Base-by-base conservation (phyloP, 129 eudicot species). In the Solidago caesia region DNA sequence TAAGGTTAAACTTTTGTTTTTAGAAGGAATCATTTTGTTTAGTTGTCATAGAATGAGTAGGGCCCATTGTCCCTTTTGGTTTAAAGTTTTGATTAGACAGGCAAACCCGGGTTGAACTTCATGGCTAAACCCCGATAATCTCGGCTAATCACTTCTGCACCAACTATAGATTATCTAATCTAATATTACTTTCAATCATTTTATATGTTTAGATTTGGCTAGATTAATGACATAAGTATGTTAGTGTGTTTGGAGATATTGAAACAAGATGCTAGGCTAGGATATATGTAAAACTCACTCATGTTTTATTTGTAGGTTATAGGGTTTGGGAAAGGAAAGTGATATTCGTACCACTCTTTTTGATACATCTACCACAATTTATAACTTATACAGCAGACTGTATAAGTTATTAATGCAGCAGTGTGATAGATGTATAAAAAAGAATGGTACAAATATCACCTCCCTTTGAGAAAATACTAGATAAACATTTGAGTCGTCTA, bases 131-230 rank as follows among this genome's bases (percentile, higher is more conserved):
- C 57, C 90, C 90, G 82, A 83, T 80, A 83, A 77, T 86, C 48
- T 77, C 90, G 87, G 90, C 64, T 77, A 83, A 83, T 83, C 72
- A 75, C 64, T 74, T 52, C 33, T 77, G 72, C 85, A 80, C 84
- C 65, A 64, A 74, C 71, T 47, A 74, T 46, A 77, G 76, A 52
- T 25, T 21, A 44, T 60, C 5, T 57, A 53, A 25, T 47, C 12
- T n/a, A 27, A 33, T 55, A 47, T 64, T 65, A 52, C 27, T 68
- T 41, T 59, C 26, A 55, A 43, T 59, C 71, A 44, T 25, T n/a
- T 4, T 49, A 7, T 64, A 49, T 16, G 61, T 72, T 77, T 64
- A 53, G 51, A 27, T 73, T 33, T 61, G 8, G 5, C 15, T 41
- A 21, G 8, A 57, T 68, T 21, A 21, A 21, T 33, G 46, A 29